Conservation (phyloP, 495 filamentous ascomycete genomes). For the Podospora bellae-mahoneyi region DNA sequence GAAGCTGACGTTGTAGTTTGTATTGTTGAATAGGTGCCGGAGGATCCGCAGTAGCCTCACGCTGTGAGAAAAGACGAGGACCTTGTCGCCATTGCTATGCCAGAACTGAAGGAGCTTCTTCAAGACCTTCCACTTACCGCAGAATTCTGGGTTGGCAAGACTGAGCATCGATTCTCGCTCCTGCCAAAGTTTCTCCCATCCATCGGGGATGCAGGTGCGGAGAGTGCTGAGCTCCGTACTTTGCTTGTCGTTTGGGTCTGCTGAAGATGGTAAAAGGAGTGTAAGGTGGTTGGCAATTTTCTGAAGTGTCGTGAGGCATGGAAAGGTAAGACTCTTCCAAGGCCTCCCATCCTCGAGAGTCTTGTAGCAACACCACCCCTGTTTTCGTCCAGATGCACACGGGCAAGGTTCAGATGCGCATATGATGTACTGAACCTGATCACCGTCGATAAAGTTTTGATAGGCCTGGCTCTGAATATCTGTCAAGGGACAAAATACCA, state of each 20-base stretch:
- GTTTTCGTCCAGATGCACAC: slow-evolving; percentile 66
- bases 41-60: slow-evolving; percentile 84
- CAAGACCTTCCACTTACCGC: slow-evolving; percentile 95
- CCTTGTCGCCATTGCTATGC: slow-evolving; percentile 87
- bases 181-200: slow-evolving; percentile 72
- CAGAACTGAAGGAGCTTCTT: slow-evolving; percentile 84
- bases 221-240: slow-evolving; percentile 74
- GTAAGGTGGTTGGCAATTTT: slow-evolving; percentile 92
- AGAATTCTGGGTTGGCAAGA: slow-evolving; percentile 86
- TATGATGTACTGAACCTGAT: slow-evolving; percentile 67
- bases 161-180: slow-evolving; percentile 75
- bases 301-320: slow-evolving; percentile 73
- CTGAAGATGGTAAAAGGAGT: slow-evolving; percentile 71
- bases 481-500: slow-evolving; percentile 92
- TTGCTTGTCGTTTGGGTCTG: slow-evolving; percentile 72
- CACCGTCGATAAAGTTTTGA: slow-evolving; percentile 70
- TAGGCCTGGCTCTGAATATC: slow-evolving; percentile 81
- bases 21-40: slow-evolving; percentile 79
- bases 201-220: slow-evolving; percentile 67
- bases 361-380: slow-evolving; percentile 78
- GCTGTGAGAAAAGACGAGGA: slow-evolving; percentile 86
- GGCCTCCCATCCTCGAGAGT: slow-evolving; percentile 54
- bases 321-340: slow-evolving; percentile 84
- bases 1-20: slow-evolving; percentile 88
- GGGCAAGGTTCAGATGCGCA: slow-evolving; percentile 62